Conservation (phyloP, 1,284 basidiomycete genomes). For the Ustilago trichophora region DNA sequence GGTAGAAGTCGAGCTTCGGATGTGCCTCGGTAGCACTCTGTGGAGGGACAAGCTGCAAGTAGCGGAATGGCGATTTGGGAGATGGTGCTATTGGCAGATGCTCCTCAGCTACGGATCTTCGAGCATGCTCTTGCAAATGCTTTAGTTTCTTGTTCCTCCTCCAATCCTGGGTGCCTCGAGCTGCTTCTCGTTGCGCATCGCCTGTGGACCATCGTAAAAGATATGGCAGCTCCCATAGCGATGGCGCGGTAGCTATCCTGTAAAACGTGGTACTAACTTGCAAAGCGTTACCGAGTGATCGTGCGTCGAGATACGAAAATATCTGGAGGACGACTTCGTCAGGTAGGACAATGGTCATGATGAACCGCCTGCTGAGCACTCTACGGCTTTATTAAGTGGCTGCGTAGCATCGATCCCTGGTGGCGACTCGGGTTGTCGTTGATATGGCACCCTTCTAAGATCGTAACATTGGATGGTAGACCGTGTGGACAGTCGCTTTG, state of each 20-base stretch:
- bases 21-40: no score
- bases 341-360: conserved; percentile 22
- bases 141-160: conserved; percentile 3
- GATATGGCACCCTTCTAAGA: no score
- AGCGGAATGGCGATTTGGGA: conserved; percentile 10
- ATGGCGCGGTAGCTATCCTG: conserved; percentile 28
- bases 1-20: conserved; percentile 26
- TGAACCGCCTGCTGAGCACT: background rate
- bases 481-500: no score
- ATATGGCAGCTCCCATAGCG: conserved; percentile 39
- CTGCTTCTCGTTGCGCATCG: conserved; percentile 11
- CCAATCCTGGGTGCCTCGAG: conserved; percentile 9
- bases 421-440: no score
- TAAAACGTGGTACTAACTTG: conserved; percentile 28
- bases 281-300: conserved; percentile 7
- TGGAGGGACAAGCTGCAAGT: conserved; percentile 1
- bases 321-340: conserved; percentile 38
- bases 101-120: conserved; percentile 8
- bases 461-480: no score
- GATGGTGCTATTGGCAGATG: background rate
- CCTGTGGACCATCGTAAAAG: conserved; percentile 42
- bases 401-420: no score
- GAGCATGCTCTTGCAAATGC: conserved; percentile 18
- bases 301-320: conserved; percentile 30
- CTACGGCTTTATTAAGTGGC: background rate